Evolutionary conservation across 345 rosid genomes (phyloP), one percentile per base, ranked within the genome.

Genomic region (Aquilaria malaccensis): DNA sequence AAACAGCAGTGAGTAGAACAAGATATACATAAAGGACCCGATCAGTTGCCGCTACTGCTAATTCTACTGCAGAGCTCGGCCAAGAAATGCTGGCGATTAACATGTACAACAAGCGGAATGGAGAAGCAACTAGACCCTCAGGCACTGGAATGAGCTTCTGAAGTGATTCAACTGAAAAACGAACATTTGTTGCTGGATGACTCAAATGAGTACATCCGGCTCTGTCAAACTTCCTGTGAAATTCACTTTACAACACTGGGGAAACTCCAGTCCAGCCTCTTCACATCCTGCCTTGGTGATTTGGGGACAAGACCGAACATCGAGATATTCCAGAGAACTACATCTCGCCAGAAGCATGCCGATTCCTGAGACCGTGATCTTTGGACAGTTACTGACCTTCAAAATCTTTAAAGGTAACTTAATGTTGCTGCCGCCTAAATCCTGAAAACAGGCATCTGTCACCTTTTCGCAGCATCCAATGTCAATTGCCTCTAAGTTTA

Each of bases 401-500:
- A 89, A 63, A 81, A 86, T 56, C 81, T 79, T 93, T 79, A 93
- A 76, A 37, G 74, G 53, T 69, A 81, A 62, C 70, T 67, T 71
- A 32, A 49, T 63, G 29, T 69, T 79, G 0, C 56, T 52, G 11
- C 65, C 68, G 58, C 74, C 81, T 58, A 87, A 66, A 74, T 65
- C 76, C 50, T 51, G 67, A 53, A 94, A 90, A 45, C 83, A 85
- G 61, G 68, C 75, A 76, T 88, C 96, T 11, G 99, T 84, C 30
- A 90, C 75, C 80, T 79, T 85, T 76, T 80, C 92, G 41, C 97
- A 94, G 86, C 96, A 94, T 10, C 95, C 89, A 10, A 90, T 77
- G 69, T 87, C 97, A 54, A 90, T 90, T 66, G 86, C 92, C 80
- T 89, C 99, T 45, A 94, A 76, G 64, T 74, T 81, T 74, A 70